Evolutionary conservation across 2,329 filamentous ascomycete genomes (phyloP).

Genomic region (Chrysoporthe puriensis): DNA sequence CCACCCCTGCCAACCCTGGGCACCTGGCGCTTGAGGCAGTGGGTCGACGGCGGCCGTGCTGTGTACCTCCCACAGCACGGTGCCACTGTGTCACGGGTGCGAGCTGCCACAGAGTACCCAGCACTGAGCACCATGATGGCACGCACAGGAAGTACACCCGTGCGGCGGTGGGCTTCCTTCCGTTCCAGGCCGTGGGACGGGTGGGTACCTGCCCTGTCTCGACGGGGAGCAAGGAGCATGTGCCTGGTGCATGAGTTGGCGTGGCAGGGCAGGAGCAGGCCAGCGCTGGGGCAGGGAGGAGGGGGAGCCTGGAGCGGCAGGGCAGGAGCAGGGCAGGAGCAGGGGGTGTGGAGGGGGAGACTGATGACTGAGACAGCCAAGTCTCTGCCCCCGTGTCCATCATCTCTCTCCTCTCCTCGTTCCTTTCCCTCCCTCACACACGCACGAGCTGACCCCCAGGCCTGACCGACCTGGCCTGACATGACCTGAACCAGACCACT

Average conservation of each 20-base stretch:
- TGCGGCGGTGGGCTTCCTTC: background rate
- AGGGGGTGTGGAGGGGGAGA: background rate
- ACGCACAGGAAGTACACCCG: too few species aligned
- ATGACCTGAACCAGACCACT: conserved; percentile 1
- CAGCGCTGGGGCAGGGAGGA: background rate
- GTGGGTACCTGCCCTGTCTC: background rate
- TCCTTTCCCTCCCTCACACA: conserved; percentile 25
- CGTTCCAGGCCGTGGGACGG: background rate
- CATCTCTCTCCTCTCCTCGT: conserved; percentile 12
- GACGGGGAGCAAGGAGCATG: too few species aligned
- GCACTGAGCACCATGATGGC: too few species aligned
- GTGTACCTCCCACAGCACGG: background rate
- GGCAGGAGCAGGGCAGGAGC: background rate
- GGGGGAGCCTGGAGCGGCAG: background rate
- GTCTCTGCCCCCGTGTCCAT: conserved; percentile 16
- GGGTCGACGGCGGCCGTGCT: background rate
- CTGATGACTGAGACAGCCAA: conserved; percentile 12
- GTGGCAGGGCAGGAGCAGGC: background rate
- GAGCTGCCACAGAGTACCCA: too few species aligned
- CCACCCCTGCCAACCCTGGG: background rate
- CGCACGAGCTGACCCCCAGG: conserved; percentile 11
- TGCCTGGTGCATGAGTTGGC: conserved; percentile 2
- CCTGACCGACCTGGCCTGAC: conserved; percentile 13
- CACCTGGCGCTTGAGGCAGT: background rate
- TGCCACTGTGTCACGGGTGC: too few species aligned